Evolutionary conservation across 2,329 filamentous ascomycete species (phyloP), one percentile per base, ranked within the genome.

Genomic region (Exophiala lecanii-corni): DNA sequence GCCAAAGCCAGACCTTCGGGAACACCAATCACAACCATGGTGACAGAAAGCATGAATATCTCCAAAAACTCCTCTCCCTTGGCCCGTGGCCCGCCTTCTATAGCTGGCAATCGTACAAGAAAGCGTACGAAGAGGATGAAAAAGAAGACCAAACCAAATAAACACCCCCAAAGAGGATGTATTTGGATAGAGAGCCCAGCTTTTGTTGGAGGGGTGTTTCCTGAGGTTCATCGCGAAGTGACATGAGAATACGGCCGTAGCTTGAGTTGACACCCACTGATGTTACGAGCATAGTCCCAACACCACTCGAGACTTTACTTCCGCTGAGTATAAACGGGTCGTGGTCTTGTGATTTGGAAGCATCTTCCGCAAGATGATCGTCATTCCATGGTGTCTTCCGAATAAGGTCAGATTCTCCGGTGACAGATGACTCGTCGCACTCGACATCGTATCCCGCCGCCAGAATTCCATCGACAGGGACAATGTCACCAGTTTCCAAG

Each of bases 261-360:
- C 78, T 84, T 1, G 84, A 86, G 61, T 89, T 76, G 25, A 83
- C 73, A 50, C 86, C 86, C n/a, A 82, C 80, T 3, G 84, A 78
- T 1, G 84, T 87, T 41, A 88, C 84, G 41, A 91, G 61, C 62
- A 87, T 89, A 3, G 77, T 80, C 6, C 86, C 86, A 6, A 87
- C 74, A 41, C 86, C 86, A 56, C 88, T 83, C 0, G 80, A 79
- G 9, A 91, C 80, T 54, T 87, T 88, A 2, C 82, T 82, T 34
- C 86, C 86, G 16, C 84, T 89, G 3, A 89, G 70, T 48, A 91
- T 88, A 62, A 91, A 91, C 0, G 86, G 86, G 55, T 89, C 86
- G 48, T 84, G 67, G 57, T 85, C 84, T 50, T 74, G 72, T 23
- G 82, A 64, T 10, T 70, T 71, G 39, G 80, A 71, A 45, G 78